Evolutionary conservation across 1,139 yeast genomes (phyloP), one percentile per base, ranked within the genome.

Genomic region (Yamadazyma triangularis): DNA sequence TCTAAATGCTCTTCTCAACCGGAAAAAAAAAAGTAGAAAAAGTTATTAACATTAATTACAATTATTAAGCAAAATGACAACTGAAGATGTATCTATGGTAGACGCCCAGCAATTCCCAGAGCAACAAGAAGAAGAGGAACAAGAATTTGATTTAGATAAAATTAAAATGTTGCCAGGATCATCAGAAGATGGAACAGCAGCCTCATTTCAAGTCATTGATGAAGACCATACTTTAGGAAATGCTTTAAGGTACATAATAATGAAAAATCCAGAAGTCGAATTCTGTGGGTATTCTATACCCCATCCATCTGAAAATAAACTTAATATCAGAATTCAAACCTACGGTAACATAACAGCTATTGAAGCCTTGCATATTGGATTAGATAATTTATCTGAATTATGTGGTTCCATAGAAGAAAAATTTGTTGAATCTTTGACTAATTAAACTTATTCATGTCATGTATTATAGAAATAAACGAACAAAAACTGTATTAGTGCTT

Each of bases 271-370:
- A 24, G 95, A 88, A 45, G 97, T 91, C 21, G 98, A 91, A 53
- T 91, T 93, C 58, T 91, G 97, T 53, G 98, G 98, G 36, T 91
- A 91, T 63, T 86, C 96, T 29, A 93, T 91, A 41, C 98, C 98
- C n/a, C 98, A 91, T 60, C 98, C 98, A 18, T 86, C 96, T 22
- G 98, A 93, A 60, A 75, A 87, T 39, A 83, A 85, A 48, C 65
- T 91, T 61, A 88, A 93, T 62, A 57, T 91, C 35, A 78, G 98
- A 61, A 87, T 91, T 42, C 98, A 91, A 60, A 93, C 98, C 1
- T 89, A 88, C 51, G 96, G 93, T 29, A 70, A 74, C 37, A 74
- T 79, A 42, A 83, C 97, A 8, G 97, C 98, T 4, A 78, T 85
- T 26, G 95, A 89, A 55, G 98, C 96, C 2, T 72, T 91, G 28